phyloP scores from a whole-genome alignment of 2,329 filamentous ascomycete species.

The Hymenoscyphus fraxineus region DNA sequence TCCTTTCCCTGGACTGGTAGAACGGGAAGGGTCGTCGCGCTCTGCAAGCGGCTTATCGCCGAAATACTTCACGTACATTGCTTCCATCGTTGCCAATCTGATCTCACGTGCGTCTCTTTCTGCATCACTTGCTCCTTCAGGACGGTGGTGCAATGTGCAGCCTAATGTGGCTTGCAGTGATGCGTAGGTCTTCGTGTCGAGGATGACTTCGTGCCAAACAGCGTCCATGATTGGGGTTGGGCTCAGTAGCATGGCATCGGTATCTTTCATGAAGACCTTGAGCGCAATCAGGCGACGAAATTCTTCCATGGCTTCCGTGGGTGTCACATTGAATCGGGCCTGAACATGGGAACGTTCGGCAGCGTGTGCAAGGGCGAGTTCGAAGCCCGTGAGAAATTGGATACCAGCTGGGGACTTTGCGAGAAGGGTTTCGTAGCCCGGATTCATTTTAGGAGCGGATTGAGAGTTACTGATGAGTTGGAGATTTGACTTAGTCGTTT shows the following conservation, averaged over 20 bases:
- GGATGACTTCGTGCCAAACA: neutral
- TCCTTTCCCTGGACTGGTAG: neutral
- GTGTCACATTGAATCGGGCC: neutral
- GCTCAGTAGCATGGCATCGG: neutral
- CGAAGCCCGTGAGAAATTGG: neutral
- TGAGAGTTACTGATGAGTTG: too few species aligned
- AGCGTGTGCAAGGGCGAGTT: neutral
- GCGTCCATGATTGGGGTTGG: neutral
- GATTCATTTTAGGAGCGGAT: too few species aligned
- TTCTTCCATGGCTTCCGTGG: neutral
- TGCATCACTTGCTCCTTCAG: neutral
- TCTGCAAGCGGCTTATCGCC: neutral
- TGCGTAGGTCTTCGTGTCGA: neutral
- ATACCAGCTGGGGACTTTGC: neutral
- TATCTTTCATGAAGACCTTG: neutral
- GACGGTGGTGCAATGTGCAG: neutral
- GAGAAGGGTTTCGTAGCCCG: neutral
- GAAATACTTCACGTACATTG: neutral
- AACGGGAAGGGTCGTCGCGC: neutral
- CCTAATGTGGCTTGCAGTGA: neutral
- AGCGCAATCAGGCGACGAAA: slow-evolving; percentile 3
- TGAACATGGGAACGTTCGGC: neutral
- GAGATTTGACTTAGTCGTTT: too few species aligned
- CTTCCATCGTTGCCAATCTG: neutral
- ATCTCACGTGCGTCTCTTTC: neutral